A percentile compares a stretch with the other conserved stretches of the same genome.
Conservation (phyloP, 2,329 filamentous ascomycete genomes). For the Calonectria crousiana region DNA sequence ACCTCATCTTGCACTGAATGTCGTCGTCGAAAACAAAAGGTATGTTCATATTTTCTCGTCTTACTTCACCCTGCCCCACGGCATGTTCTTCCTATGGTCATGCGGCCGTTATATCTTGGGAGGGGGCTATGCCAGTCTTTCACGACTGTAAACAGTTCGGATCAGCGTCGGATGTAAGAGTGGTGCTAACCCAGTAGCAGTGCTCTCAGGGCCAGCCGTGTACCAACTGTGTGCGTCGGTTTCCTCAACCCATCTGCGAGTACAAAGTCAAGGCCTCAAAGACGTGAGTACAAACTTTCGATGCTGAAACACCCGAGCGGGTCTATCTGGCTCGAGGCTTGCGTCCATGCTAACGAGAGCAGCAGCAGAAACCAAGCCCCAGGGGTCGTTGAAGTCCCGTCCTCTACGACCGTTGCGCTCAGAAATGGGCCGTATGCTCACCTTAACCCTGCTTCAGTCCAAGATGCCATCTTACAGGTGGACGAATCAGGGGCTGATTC, state of each 20-base stretch:
- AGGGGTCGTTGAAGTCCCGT: conserved; percentile 21
- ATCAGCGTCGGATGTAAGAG: not conserved
- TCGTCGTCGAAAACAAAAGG: conserved; percentile 65
- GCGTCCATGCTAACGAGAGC: not conserved
- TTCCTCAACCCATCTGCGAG: conserved; percentile 63
- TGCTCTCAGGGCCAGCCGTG: conserved; percentile 68
- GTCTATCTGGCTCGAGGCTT: too few relatives aligned
- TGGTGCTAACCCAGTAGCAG: conserved; percentile 47
- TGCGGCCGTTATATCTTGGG: not conserved
- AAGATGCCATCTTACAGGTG: conserved; percentile 50
- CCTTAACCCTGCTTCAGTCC: conserved; percentile 50
- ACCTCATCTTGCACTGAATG: conserved; percentile 64
- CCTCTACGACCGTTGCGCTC: conserved; percentile 35
- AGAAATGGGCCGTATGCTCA: conserved; percentile 50
- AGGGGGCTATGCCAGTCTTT: too few relatives aligned
- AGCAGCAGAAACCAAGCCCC: conserved; percentile 22
- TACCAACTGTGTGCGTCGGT: conserved; percentile 65
- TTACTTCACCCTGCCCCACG: not conserved
- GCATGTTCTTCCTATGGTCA: not conserved
- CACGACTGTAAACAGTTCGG: not conserved
- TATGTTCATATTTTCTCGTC: conserved; percentile 37
- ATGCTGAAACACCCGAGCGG: not conserved
- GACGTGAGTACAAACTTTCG: conserved; percentile 28
- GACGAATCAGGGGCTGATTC: conserved; percentile 35
- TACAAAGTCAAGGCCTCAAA: conserved; percentile 52